Conservation (phyloP, 2,329 filamentous ascomycete genomes). For the Lizonia empirigonia region DNA sequence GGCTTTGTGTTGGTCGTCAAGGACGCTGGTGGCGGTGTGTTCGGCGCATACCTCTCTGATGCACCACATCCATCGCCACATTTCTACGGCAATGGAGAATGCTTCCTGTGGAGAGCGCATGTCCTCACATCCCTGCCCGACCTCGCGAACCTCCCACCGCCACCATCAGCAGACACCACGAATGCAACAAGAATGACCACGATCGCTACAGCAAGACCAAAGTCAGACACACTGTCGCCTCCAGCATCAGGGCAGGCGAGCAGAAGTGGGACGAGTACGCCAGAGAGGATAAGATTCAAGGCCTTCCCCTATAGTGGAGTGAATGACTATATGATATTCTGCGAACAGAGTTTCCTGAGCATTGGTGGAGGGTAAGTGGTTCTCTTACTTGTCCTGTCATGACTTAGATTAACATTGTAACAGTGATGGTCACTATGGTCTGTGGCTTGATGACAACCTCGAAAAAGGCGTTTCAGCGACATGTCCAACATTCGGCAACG, state of each 20-base stretch:
- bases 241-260: constrained; percentile 39
- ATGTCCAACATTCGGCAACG: constrained; percentile 93
- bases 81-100: constrained; percentile 96
- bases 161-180: constrained; percentile 70
- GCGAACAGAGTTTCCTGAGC: constrained; percentile 82
- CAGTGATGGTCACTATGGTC: constrained; percentile 82
- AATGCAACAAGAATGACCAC: constrained; percentile 67
- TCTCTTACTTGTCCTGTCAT: neutral
- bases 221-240: constrained; percentile 34
- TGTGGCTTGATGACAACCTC: constrained; percentile 89
- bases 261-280: constrained; percentile 59
- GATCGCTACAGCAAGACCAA: constrained; percentile 41
- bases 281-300: constrained; percentile 88
- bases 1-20: constrained; percentile 89
- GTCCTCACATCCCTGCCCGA: constrained; percentile 61
- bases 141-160: constrained; percentile 67
- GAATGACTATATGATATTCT: constrained; percentile 97
- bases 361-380: constrained; percentile 74
- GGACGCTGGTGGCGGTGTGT: constrained; percentile 78
- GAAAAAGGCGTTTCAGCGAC: constrained; percentile 81
- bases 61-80: constrained; percentile 78
- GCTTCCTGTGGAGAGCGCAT: constrained; percentile 85
- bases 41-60: constrained; percentile 94
- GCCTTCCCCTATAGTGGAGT: constrained; percentile 95
- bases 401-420: constrained; percentile 6